Conservation (phyloP, 805 yeast species). For the Zygosaccharomyces kombuchaensis region DNA sequence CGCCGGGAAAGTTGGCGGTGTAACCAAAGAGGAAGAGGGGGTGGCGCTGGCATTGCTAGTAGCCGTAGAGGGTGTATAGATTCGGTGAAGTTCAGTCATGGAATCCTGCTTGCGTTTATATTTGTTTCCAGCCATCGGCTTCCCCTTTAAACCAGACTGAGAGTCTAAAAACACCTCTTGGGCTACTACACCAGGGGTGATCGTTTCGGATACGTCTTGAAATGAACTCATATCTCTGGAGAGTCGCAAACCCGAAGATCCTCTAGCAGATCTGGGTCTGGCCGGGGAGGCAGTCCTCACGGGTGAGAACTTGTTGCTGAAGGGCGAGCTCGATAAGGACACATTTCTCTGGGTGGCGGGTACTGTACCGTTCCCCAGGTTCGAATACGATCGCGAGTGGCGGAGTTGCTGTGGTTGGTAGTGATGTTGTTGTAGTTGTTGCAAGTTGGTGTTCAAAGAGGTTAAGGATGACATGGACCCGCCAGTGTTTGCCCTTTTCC, state of each 20-base stretch:
- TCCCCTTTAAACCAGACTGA: constrained; percentile 13
- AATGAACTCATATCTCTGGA: constrained; percentile 28
- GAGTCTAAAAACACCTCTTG: constrained; percentile 26
- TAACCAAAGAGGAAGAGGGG: constrained; percentile 16
- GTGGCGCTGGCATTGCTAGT: constrained; percentile 12
- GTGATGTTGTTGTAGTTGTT: constrained; percentile 5
- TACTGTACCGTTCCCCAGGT: neutral
- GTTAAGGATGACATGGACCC: constrained; percentile 30
- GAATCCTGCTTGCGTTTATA: constrained; percentile 34
- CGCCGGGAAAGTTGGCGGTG: constrained; percentile 16
- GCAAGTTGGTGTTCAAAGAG: constrained; percentile 16
- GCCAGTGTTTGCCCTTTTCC: constrained; percentile 31
- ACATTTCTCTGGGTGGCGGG: constrained; percentile 21
- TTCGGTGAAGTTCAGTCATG: constrained; percentile 23
- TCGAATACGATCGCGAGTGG: constrained; percentile 8
- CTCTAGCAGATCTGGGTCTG: constrained; percentile 29
- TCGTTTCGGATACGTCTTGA: constrained; percentile 17
- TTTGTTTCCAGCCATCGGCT: constrained; percentile 9
- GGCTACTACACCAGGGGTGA: constrained; percentile 3
- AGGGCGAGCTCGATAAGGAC: constrained; percentile 23
- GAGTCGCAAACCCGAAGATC: constrained; percentile 24
- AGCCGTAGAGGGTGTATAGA: constrained; percentile 11
- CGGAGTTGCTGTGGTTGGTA: constrained; percentile 1
- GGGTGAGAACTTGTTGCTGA: constrained; percentile 29
- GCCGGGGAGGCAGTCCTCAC: constrained; percentile 31